A percentile compares a stretch with the other conserved stretches of the same genome.
phyloP scores from a whole-genome alignment of 768 basidiomycete genomes.

The Astraeus odoratus region DNA sequence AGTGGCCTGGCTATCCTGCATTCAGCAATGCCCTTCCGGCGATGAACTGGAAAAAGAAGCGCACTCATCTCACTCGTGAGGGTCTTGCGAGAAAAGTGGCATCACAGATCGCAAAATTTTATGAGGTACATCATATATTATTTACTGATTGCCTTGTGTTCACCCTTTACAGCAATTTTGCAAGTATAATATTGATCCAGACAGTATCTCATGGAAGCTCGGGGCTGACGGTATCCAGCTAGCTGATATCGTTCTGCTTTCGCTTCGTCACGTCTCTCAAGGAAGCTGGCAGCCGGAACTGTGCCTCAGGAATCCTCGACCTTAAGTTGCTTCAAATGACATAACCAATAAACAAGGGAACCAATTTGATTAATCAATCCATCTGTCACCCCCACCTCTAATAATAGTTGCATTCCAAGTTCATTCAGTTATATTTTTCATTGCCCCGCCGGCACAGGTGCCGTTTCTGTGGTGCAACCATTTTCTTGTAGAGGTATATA shows the following conservation, averaged over 20 bases:
- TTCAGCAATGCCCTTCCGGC: constrained; percentile 76
- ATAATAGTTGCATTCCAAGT: no score
- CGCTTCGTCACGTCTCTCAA: constrained; percentile 70
- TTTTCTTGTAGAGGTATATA: no score
- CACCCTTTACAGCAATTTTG: constrained; percentile 9
- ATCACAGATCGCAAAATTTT: constrained; percentile 60
- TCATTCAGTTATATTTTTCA: no score
- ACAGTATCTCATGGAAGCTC: constrained; percentile 15
- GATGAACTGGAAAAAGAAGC: constrained; percentile 65
- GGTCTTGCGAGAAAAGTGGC: constrained; percentile 74
- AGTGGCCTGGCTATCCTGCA: constrained; percentile 77
- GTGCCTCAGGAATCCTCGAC: constrained; percentile 34
- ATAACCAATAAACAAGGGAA: no score
- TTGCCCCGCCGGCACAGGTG: no score
- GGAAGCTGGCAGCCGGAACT: constrained; percentile 77
- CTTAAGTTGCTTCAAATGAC: constrained; percentile 1
- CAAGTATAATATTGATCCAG: constrained; percentile 6
- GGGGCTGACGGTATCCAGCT: constrained; percentile 20
- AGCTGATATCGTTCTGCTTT: constrained; percentile 46
- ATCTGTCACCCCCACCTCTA: no score
- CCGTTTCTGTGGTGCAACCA: no score
- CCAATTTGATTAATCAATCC: no score
- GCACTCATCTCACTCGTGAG: constrained; percentile 64
- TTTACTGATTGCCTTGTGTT: background rate
- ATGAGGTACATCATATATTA: constrained; percentile 34